Evolutionary conservation across 495 filamentous ascomycete genomes (phyloP).

Genomic region (Aspergillus diversus): DNA sequence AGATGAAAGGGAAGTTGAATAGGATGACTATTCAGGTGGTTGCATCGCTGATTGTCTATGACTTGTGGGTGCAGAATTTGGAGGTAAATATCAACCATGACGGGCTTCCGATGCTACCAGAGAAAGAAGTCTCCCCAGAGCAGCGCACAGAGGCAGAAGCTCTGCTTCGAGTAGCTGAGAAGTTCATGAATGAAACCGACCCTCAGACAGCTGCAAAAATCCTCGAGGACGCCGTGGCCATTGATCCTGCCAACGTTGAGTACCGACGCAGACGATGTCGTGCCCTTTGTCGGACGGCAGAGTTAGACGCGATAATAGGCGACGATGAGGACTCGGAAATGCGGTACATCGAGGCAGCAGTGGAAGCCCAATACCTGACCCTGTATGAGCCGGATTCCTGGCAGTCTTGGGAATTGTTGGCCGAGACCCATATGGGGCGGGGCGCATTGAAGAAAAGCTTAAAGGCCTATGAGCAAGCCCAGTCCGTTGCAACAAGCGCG

Average conservation of each 20-base stretch:
- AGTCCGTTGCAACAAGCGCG: background rate
- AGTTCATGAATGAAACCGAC: background rate
- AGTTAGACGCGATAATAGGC: background rate
- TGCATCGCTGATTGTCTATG: background rate
- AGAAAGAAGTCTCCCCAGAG: background rate
- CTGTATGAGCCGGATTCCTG: background rate
- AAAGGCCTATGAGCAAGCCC: background rate
- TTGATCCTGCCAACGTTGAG: background rate
- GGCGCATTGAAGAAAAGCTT: background rate
- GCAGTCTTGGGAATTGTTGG: background rate
- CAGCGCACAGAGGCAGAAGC: background rate
- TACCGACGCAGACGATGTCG: background rate
- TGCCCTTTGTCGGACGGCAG: background rate
- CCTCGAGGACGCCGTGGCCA: background rate
- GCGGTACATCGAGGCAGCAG: background rate
- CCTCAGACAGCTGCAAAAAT: background rate
- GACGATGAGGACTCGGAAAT: background rate
- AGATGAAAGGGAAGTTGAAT: background rate
- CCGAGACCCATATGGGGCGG: background rate
- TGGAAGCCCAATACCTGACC: conserved; percentile 4
- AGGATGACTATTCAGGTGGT: background rate
- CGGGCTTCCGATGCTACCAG: background rate
- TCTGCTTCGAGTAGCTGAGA: background rate
- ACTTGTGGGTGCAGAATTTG: background rate
- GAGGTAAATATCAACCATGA: background rate